phyloP scores from a whole-genome alignment of 2,329 filamentous ascomycete species.

The Ophiosphaerella narmari region DNA sequence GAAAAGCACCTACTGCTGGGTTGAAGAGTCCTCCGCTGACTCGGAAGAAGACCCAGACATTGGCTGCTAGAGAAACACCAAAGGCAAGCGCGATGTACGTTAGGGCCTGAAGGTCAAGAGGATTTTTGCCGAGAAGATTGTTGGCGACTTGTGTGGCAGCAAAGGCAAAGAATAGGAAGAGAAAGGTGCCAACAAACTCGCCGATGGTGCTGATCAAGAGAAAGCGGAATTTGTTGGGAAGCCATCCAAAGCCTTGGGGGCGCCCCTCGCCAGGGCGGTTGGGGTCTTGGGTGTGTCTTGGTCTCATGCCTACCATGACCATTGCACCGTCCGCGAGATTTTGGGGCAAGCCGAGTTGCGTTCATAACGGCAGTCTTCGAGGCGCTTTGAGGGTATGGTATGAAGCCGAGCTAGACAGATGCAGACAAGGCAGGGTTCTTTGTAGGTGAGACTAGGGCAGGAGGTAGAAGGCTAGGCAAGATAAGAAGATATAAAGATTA shows the following conservation, averaged over 20 bases:
- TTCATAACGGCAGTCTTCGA: conserved; percentile 41
- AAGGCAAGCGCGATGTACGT: conserved; percentile 46
- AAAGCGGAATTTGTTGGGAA: conserved; percentile 50
- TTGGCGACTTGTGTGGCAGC: conserved; percentile 47
- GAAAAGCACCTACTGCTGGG: conserved; percentile 37
- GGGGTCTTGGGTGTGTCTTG: conserved; percentile 38
- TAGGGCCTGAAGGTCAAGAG: conserved; percentile 31
- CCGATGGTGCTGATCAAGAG: conserved; percentile 54
- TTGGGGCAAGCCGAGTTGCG: conserved; percentile 28
- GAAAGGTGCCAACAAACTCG: conserved; percentile 46
- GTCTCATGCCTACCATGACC: conserved; percentile 47
- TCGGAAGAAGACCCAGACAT: conserved; percentile 49
- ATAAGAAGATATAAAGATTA: background rate
- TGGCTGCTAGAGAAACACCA: conserved; percentile 46
- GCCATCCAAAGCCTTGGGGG: conserved; percentile 47
- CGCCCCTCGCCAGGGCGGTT: conserved; percentile 44
- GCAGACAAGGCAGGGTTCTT: conserved; percentile 28
- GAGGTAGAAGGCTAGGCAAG: background rate
- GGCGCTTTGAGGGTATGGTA: conserved; percentile 18
- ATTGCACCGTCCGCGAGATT: conserved; percentile 41
- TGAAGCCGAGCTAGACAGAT: conserved; percentile 17
- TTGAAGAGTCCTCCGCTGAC: conserved; percentile 48
- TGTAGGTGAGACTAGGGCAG: conserved; percentile 16
- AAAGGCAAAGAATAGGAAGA: conserved; percentile 49
- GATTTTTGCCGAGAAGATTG: conserved; percentile 28